Base-by-base conservation (phyloP, 352 stramenopile species). In the Ophiocytium majus region DNA sequence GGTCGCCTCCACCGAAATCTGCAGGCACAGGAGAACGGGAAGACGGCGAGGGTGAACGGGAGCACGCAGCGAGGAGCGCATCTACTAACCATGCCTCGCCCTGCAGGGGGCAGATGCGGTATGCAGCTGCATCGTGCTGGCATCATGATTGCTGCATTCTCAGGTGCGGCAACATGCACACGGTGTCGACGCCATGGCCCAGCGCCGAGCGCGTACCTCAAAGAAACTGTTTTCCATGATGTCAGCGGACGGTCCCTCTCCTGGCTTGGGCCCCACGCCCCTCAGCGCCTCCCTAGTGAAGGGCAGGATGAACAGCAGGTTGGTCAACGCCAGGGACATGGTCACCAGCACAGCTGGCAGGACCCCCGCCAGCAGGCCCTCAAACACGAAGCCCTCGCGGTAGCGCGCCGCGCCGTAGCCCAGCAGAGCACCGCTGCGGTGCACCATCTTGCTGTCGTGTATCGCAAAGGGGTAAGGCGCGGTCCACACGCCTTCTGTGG, bases 391-490 rank as follows among this genome's bases (percentile, higher is more conserved):
- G 23, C 87, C 85, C 63, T 89, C 85, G 66, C 75, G 66, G 76
- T 89, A 89, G 19, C 50, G 74, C 31, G 84, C 74, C 32, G 10
- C 76, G 1, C 79, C 63, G 78, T 89, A 89, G 14, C 63, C 66
- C 33, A 89, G 63, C 28, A 89, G 34, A 36, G 35, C 32, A 35
- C 50, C 82, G 82, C 85, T 89, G 31, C 85, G 63, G 74, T 85
- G 82, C 0, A 89, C 85, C 23, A 89, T 10, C 81, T 89, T 89
- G 28, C 63, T 80, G 37, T 89, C 85, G 75, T 89, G 85, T 31
- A 31, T 50, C n/a, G 85, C 85, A 43, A 83, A 83, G n/a, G 49
- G 9, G 28, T 63, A 86, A 32, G 50, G 35, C n/a, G 63, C 81
- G 1, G 81, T 87, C 85, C 85, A 89, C 43, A 36, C 50, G 37